These are phyloP conservation scores for Drechmeria coniospora DNA, from an alignment of 2,329 filamentous ascomycete species.

Conservation along the genomic window DNA sequence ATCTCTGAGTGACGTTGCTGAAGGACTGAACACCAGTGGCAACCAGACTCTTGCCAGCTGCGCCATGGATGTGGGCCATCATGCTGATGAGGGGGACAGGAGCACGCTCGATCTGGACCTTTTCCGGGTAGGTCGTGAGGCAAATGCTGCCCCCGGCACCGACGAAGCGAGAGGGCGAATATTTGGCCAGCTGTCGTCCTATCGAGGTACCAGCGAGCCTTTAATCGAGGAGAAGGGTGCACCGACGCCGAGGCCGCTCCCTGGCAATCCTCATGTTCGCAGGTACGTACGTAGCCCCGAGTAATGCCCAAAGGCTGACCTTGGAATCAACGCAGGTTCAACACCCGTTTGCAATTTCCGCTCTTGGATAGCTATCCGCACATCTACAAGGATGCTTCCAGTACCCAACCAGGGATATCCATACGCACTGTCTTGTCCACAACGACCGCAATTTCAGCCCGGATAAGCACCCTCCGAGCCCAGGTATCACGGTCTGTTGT, in stretches of 20 bases:
- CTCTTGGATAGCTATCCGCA: slow-evolving; percentile 70
- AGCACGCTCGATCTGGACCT: slow-evolving; percentile 16
- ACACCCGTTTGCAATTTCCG: slow-evolving; percentile 26
- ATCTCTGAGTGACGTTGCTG: slow-evolving; percentile 49
- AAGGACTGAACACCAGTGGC: slow-evolving; percentile 58
- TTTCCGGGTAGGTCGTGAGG: slow-evolving; percentile 12
- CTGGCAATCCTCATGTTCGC: slow-evolving; percentile 13
- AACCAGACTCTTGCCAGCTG: slow-evolving; percentile 66
- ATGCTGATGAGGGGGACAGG: slow-evolving; percentile 14
- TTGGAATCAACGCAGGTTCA: slow-evolving; percentile 5
- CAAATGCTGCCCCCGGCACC: too few relatives aligned
- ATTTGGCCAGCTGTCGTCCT: slow-evolving; percentile 14
- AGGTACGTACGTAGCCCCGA: slow-evolving; percentile 8
- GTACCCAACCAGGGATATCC: slow-evolving; percentile 17
- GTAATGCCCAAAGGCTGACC: neutral
- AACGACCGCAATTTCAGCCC: slow-evolving; percentile 55
- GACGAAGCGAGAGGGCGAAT: too few relatives aligned
- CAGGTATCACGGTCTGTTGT: slow-evolving; percentile 47
- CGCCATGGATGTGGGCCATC: slow-evolving; percentile 42
- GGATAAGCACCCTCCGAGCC: slow-evolving; percentile 49
- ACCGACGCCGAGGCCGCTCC: slow-evolving; percentile 8
- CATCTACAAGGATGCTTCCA: slow-evolving; percentile 41
- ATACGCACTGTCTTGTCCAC: slow-evolving; percentile 52
- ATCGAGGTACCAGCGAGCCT: slow-evolving; percentile 8
- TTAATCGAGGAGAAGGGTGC: neutral